phyloP scores from a whole-genome alignment of 2,329 filamentous ascomycete genomes.

The Aspergillus jensenii region DNA sequence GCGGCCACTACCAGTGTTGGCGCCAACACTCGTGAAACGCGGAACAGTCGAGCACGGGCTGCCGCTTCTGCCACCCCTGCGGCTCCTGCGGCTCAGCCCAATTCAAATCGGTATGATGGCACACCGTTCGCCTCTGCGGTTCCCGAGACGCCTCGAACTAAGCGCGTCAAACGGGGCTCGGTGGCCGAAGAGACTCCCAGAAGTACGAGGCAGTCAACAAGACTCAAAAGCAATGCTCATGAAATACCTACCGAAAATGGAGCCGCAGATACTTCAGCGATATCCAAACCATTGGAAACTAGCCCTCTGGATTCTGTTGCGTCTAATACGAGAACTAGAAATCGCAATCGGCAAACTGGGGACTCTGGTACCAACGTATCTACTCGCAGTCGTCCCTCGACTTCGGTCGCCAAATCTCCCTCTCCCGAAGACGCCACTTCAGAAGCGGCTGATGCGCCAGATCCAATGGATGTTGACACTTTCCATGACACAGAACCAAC shows the following conservation, averaged over 20 bases:
- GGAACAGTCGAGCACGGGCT: constrained; percentile 23
- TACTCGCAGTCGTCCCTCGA: constrained; percentile 1
- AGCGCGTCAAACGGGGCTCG: constrained; percentile 31
- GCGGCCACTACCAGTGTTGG: constrained; percentile 1
- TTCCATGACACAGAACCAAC: constrained; percentile 1
- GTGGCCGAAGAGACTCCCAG: constrained; percentile 32
- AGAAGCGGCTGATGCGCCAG: constrained; percentile 9
- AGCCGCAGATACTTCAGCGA: constrained; percentile 6
- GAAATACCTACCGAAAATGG: constrained; percentile 20
- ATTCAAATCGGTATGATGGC: constrained; percentile 13
- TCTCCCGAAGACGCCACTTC: constrained; percentile 16
- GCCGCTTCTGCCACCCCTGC: constrained; percentile 4
- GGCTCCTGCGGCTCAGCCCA: constrained; percentile 3
- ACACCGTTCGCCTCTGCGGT: constrained; percentile 12
- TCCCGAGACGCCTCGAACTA: constrained; percentile 32
- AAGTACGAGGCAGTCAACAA: constrained; percentile 36
- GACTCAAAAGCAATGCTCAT: constrained; percentile 27
- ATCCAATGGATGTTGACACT: constrained; percentile 7
- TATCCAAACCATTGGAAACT: constrained; percentile 14
- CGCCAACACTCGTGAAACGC: constrained; percentile 21
- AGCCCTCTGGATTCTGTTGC: constrained; percentile 16
- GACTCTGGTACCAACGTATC: constrained; percentile 9
- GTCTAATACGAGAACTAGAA: constrained; percentile 17
- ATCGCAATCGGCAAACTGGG: constrained; percentile 13
- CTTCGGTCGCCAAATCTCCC: constrained; percentile 12